Evolutionary conservation across 1,284 basidiomycete genomes (phyloP), one percentile per base, ranked within the genome.

Genomic region (Thecaphora thlaspeos): DNA sequence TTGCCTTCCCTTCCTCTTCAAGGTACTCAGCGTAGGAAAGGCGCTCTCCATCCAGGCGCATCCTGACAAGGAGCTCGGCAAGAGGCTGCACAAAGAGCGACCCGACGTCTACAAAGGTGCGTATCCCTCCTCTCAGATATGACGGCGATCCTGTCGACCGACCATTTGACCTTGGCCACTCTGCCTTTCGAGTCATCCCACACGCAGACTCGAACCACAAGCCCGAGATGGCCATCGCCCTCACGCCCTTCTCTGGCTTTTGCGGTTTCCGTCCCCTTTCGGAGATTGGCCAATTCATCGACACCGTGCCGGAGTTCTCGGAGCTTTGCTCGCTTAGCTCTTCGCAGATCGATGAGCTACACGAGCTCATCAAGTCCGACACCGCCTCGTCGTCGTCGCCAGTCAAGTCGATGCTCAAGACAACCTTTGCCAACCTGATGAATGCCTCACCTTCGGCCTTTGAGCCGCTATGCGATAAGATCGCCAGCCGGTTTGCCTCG

Each of bases 1-100:
- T 12, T 55, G 54, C 24, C 41, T 75, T 37, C 72, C 76, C 22
- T 77, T 77, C 47, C 49, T 77, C 22, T 77, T 77, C 71, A 77
- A 77, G 41, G 69, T 77, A 34, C 63, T 99, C 37, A 88, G 89
- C 17, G 94, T 98, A 65, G 85, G 87, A 69, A 96, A 95, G 78
- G 92, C 94, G 1, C 82, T 99, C 55, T 93, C 90, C 72, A 95
- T 99, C 51, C 94, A 99, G 81, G 91, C 90, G 7, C 95, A 99
- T 79, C 95, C 95, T 5, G 89, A 97, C 81, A 96, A 96, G 83
- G 75, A 80, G 70, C 88, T 91, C 17, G 94, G 91, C 0, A 84
- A 89, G 80, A 81, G 81, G 64, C 80, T 98, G 43, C 88, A 91
- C 75, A 81, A 81, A 15, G 83, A 86, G 68, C 83, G 86, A 54